Base-by-base conservation (phyloP, 495 filamentous ascomycete species). In the Thermothielavioides terrestris region DNA sequence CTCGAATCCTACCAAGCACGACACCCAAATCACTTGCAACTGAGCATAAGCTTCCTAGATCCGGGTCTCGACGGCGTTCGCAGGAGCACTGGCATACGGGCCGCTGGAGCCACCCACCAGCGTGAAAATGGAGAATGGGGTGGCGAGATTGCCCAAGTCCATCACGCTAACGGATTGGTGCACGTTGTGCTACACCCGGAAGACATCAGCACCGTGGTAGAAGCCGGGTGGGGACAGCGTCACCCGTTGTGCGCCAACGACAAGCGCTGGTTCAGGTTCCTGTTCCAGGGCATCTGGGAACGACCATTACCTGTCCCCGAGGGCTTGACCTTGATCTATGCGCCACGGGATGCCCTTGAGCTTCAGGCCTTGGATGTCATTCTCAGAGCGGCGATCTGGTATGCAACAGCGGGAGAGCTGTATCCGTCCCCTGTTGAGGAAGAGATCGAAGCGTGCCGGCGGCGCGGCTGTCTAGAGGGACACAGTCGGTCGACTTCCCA, bases 71-170 rank as follows among this genome's bases (percentile, higher is more conserved):
- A 37, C 4, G 35, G 7, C 6, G 17, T 37, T 9, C 21, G 15
- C 18, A 20, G 35, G 35, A 18, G 21, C 7, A 37, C 21, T 7
- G 35, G 17, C 2, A 6, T 3, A 20, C 35, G 35, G 18, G 8
- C 18, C 1, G 35, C 35, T 1, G 17, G 35, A 0, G 17, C 18
- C 2, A 37, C 15, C 17, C 18, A 21, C 35, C 35, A 37, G 17
- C 18, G 6, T 36, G 42, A 11, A 37, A 50, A 42, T 50, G 47
- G 42, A 11, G 47, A 50, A 42, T 50, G 47, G 47, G 47, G 26
- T 8, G 40, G 40, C 1, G 48, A 50, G 23, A 42, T 50, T 4
- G 48, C 39, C 11, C 48, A 50, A 17, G 27, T 50, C 6, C 39
- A 50, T 25, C 10, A 10, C 14, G 20, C 30, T 3, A 30, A 42